Conservation (phyloP, 208 protist genomes). For the Balamuthia mandrillaris region DNA sequence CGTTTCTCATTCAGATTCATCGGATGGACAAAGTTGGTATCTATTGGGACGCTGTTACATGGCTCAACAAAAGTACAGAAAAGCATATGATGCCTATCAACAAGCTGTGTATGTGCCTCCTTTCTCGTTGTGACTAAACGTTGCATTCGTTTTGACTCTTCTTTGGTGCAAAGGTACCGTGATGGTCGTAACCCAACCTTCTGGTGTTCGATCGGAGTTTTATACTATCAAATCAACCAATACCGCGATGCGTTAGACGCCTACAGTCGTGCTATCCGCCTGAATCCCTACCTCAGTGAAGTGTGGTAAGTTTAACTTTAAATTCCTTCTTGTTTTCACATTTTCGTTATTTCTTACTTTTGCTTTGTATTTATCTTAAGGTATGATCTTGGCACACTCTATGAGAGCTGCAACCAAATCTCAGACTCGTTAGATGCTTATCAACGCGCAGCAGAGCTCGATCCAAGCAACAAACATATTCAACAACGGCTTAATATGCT, state of each 20-base stretch:
- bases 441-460: constrained; percentile 61
- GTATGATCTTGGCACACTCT: constrained; percentile 74
- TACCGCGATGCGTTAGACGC: constrained; percentile 75
- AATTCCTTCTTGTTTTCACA: not conserved
- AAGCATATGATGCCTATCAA: constrained; percentile 75
- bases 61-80: constrained; percentile 64
- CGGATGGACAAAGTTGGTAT: constrained; percentile 74
- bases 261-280: constrained; percentile 69
- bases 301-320: constrained; percentile 5
- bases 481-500: constrained; percentile 45
- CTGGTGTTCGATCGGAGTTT: constrained; percentile 76
- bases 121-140: not conserved
- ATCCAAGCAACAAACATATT: constrained; percentile 67
- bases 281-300: constrained; percentile 69
- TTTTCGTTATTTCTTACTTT: not conserved
- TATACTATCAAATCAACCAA: constrained; percentile 75
- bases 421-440: constrained; percentile 72
- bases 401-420: constrained; percentile 70
- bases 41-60: constrained; percentile 74
- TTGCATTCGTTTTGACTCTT: not conserved
- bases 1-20: constrained; percentile 38
- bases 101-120: constrained; percentile 61
- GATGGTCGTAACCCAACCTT: constrained; percentile 73
- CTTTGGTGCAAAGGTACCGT: constrained; percentile 35
- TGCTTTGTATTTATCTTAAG: constrained; percentile 42